Percentiles rank a stretch among this genome's conserved stretches.
These are phyloP conservation scores for Aspergillus candidus DNA, from an alignment of 2,329 filamentous ascomycete species.

Conservation along the genomic window DNA sequence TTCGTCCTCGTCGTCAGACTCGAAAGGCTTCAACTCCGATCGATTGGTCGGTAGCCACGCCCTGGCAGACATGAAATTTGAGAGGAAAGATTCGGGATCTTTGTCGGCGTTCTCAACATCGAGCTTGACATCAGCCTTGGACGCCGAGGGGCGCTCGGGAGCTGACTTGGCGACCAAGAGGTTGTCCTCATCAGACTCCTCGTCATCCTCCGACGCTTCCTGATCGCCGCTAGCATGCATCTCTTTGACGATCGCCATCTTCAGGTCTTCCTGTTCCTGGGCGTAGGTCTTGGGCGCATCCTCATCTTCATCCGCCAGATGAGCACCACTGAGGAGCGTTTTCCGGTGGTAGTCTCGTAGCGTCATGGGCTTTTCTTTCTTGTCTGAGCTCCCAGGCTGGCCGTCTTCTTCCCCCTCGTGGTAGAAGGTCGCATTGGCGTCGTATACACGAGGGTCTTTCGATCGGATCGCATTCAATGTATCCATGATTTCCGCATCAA, in stretches of 20 bases:
- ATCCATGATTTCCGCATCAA: slow-evolving; percentile 81
- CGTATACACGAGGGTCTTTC: slow-evolving; percentile 89
- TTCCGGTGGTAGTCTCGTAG: slow-evolving; percentile 87
- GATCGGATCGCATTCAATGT: slow-evolving; percentile 80
- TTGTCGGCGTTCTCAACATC: slow-evolving; percentile 74
- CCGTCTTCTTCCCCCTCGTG: slow-evolving; percentile 54
- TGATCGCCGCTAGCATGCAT: slow-evolving; percentile 61
- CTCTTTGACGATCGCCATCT: slow-evolving; percentile 69
- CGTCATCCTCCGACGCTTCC: slow-evolving; percentile 43
- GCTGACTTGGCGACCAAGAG: slow-evolving; percentile 70
- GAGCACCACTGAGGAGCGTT: slow-evolving; percentile 71
- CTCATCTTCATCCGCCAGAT: slow-evolving; percentile 49
- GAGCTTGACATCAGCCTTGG: slow-evolving; percentile 49
- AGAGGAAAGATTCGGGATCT: slow-evolving; percentile 87
- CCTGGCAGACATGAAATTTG: slow-evolving; percentile 86
- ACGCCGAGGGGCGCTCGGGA: slow-evolving; percentile 20
- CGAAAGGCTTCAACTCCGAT: slow-evolving; percentile 70
- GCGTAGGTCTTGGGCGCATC: slow-evolving; percentile 63
- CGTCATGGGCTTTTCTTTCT: slow-evolving; percentile 77
- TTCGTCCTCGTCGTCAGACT: slow-evolving; percentile 82
- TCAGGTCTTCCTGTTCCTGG: slow-evolving; percentile 81
- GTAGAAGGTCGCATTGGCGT: slow-evolving; percentile 74
- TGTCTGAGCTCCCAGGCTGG: slow-evolving; percentile 34
- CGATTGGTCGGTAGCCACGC: slow-evolving; percentile 73
- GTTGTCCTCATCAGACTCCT: slow-evolving; percentile 59